Conservation (phyloP, 352 stramenopile species). For the Globisporangium acanthophoron region DNA sequence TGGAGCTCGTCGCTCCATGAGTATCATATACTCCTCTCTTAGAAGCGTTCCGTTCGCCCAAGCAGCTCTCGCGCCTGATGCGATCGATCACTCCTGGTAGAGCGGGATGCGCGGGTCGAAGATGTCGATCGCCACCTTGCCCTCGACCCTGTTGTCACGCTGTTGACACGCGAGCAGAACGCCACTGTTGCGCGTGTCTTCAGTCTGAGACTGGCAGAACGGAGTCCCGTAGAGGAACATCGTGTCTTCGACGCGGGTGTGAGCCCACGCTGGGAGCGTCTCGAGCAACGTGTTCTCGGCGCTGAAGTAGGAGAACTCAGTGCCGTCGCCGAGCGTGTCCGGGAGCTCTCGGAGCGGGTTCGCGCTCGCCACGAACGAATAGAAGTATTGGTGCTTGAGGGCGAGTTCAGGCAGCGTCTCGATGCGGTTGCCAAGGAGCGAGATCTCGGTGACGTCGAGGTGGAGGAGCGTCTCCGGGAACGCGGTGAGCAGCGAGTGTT, state of each 20-base stretch:
- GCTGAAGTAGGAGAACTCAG: neutral
- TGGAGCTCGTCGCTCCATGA: neutral
- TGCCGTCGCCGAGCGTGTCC: neutral
- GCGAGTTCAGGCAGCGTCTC: neutral
- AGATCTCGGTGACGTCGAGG: neutral
- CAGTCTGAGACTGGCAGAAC: neutral
- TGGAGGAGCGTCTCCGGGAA: neutral
- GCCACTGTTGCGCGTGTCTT: neutral
- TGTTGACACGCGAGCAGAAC: neutral
- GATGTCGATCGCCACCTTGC: neutral
- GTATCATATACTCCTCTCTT: too few species aligned
- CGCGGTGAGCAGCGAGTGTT: slow-evolving; percentile 12
- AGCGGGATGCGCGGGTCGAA: neutral
- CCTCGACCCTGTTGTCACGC: neutral
- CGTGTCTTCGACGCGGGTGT: neutral
- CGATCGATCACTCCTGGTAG: neutral
- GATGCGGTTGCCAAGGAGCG: neutral
- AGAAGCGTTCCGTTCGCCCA: too few species aligned
- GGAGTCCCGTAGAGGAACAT: slow-evolving; percentile 1
- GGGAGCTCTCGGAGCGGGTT: slow-evolving; percentile 4
- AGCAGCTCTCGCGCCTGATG: too few species aligned
- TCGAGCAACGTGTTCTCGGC: slow-evolving; percentile 1
- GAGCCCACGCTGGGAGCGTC: neutral
- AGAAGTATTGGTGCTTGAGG: neutral
- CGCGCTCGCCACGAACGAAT: neutral